Base-by-base conservation (phyloP, 768 basidiomycete genomes). In the Suillus hirtellus region DNA sequence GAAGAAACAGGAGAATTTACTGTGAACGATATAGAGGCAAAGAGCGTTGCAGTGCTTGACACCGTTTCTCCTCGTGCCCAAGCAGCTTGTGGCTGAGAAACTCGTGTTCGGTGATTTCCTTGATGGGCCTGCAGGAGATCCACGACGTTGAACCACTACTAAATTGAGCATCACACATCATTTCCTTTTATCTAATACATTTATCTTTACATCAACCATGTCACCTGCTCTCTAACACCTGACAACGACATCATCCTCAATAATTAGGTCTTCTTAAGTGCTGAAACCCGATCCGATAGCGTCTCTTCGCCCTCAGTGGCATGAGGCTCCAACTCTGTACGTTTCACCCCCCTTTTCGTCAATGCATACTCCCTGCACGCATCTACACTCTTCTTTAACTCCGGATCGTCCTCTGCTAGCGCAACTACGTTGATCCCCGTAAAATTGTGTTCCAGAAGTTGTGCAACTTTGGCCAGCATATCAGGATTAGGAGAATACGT, bases 401-500 rank as follows among this genome's bases (percentile, higher is more conserved):
- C 80, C 27, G 84, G 80, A 66, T 91, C 87, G 60, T 82, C 82
- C 47, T 80, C 76, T 65, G 83, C 81, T 70, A 85, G 77, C 38
- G 85, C 86, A 59, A 81, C 70, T 21, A 93, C 79, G 40, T 67
- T 73, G 63, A 92, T 79, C 2, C 87, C 88, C 21, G 84, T 79
- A 70, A 95, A 92, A 70, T 95, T 94, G 69, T 82, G 81, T 75
- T 91, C 86, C 59, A 95, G 71, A 34, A 91, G 77, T 66, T 78
- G 79, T 70, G 85, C 83, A 62, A 93, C 73, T 49, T 79, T 72
- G 0, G 89, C 87, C 2, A 95, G 75, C 66, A 93, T 69, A 60
- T 68, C 73, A 60, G 81, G 79, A 70, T 92, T 85, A 1, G 93
- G 93, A 38, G 90, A 82, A 71, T 95, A 94, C 59, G 92, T 95